Evolutionary conservation across 495 filamentous ascomycete species (phyloP), one percentile per base, ranked within the genome.

Genomic region (Podospora pseudoanserina): DNA sequence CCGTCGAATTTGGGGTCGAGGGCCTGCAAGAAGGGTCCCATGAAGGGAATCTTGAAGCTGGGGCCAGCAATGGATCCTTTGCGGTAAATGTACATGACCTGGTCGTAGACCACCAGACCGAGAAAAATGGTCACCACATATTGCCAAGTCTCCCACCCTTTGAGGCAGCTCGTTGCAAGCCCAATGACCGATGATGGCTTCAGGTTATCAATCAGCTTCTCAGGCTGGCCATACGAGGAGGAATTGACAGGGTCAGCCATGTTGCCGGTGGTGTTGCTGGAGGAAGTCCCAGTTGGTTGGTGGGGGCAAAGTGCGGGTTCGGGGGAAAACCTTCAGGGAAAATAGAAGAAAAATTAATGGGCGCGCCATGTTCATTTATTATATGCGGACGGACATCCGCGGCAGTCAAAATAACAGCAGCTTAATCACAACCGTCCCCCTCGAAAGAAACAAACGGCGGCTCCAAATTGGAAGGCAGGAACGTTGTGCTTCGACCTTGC

Each of bases 1-100:
- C 89, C 86, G 63, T 87, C 85, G 80, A 96, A 96, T 65, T 92
- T 90, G 32, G 94, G 94, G 72, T 96, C 87, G 65, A 97, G 83
- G 18, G 92, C 94, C 75, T 94, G 80, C 53, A 97, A 82, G 77
- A 97, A 97, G 4, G 94, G 94, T 23, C 94, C 94, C 80, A 96
- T 94, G 75, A 97, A 94, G 3, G 94, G 94, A 44, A 91, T 83
- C 78, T 97, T 97, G 80, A 86, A 91, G 61, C 84, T 68, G 18
- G 92, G 92, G 13, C 94, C 94, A 60, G 86, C 85, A 73, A 97
- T 94, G 4, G 86, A 84, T 39, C 91, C 92, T 79, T 97, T 97
- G 66, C 90, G 86, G 75, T 84, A 88, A 73, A 94, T 84, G 78
- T 97, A 97, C 74, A 84, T 89, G 79, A 90, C 93, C 95, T 75